Conservation (phyloP, 495 filamentous ascomycete genomes). For the Pyrenula aspistea region DNA sequence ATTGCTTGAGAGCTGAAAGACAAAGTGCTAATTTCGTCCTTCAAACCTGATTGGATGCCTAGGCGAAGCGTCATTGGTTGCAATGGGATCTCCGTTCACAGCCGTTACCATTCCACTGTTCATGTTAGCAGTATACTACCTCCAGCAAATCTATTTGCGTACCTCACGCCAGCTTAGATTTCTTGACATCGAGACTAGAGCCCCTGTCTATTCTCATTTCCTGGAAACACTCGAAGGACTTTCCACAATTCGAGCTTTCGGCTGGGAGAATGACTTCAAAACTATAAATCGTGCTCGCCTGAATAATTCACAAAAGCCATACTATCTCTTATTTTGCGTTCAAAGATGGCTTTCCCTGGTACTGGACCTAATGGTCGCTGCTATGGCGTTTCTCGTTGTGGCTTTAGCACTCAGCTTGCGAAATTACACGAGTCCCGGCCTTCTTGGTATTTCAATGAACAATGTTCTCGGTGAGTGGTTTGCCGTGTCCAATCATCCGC, state of each 20-base stretch:
- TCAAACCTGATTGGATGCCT: conserved; percentile 5
- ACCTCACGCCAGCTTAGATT: conserved; percentile 46
- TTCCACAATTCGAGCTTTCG: conserved; percentile 59
- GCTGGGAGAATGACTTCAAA: conserved; percentile 46
- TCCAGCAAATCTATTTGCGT: conserved; percentile 39
- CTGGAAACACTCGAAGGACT: conserved; percentile 52
- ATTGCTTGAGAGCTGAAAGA: no score
- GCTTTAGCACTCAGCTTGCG: conserved; percentile 25
- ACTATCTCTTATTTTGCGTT: conserved; percentile 49
- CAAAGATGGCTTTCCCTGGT: conserved; percentile 61
- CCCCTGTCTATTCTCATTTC: conserved; percentile 64
- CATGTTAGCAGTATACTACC: conserved; percentile 19
- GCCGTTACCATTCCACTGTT: conserved; percentile 20
- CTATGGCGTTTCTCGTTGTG: conserved; percentile 42
- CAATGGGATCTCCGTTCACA: conserved; percentile 18
- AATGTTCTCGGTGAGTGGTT: conserved; percentile 25
- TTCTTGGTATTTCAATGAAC: conserved; percentile 28
- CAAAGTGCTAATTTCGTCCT: no score
- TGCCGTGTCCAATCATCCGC: conserved; percentile 48
- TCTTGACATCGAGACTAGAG: conserved; percentile 42
- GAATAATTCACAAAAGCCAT: conserved; percentile 41
- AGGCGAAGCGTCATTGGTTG: conserved; percentile 20
- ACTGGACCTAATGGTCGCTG: conserved; percentile 45
- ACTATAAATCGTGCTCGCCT: conserved; percentile 44
- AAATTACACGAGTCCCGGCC: conserved; percentile 30